Evolutionary conservation across 352 stramenopile genomes (phyloP), one percentile per base, ranked within the genome.

Genomic region (Blastocystis sp.): DNA sequence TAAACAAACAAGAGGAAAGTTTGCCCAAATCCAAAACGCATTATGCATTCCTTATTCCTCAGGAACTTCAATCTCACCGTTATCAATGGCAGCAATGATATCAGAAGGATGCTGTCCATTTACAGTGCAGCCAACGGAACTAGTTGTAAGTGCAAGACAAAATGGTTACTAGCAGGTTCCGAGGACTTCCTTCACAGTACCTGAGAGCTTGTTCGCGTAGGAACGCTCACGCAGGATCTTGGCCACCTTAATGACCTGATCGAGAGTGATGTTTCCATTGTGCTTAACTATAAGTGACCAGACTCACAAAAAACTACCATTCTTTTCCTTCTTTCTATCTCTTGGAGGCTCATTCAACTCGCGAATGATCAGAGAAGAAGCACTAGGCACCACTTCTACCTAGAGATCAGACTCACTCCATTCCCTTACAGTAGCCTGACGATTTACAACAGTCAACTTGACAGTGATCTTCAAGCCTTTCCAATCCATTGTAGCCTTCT

Each of bases 381-480:
- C 96, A 84, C 94, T 97, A 70, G 97, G 97, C 90, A 99, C 97
- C 90, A 99, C 94, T 91, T 97, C 93, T 91, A 92, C 90, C 70
- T 90, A 79, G 13, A 13, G 18, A 39, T 54, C 23, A 79, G 43
- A 23, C 2, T 18, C 26, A 29, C 13, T n/a, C 26, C 2, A 13
- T 2, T 69, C 6, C 45, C 50, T 43, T 47, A 90, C 50, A 53
- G 54, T 90, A 69, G 94, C 94, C 90, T 97, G 94, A 93, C 97
- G 95, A 94, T 99, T 99, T 87, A 99, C 93, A 91, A 99, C 98
- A 69, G 96, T 99, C 82, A 99, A 94, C 95, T 99, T 99, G 89
- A 99, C 95, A 79, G 96, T 99, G 84, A 99, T 97, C 91, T 97
- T 98, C 66, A 99, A 93, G 90, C 97, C 97, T 93, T 99, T 99